Percentiles rank a stretch among this genome's conserved stretches.
phyloP scores from a whole-genome alignment of 2,329 filamentous ascomycete species.

The Annulohypoxylon truncatum region DNA sequence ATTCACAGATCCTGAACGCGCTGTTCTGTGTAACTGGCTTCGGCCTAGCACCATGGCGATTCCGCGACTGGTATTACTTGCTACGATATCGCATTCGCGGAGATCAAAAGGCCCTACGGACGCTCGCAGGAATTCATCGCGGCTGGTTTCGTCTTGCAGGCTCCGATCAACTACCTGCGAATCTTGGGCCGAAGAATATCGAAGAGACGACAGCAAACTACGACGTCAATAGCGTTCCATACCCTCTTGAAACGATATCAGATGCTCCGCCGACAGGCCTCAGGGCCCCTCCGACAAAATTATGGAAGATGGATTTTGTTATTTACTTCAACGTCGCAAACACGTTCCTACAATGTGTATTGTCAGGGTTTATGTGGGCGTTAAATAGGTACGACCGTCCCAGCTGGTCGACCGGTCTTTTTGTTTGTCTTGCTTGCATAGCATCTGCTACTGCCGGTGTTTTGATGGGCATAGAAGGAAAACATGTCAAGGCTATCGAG shows the following conservation, averaged over 20 bases:
- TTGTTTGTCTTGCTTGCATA: conserved; percentile 79
- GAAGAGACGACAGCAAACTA: conserved; percentile 54
- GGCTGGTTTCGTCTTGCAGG: conserved; percentile 80
- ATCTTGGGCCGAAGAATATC: conserved; percentile 65
- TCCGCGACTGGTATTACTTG: conserved; percentile 81
- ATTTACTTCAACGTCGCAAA: conserved; percentile 84
- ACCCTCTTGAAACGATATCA: conserved; percentile 72
- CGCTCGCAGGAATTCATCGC: conserved; percentile 78
- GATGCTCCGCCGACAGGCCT: conserved; percentile 76
- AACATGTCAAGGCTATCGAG: conserved; percentile 76
- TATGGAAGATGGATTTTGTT: conserved; percentile 84
- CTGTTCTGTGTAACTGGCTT: conserved; percentile 91
- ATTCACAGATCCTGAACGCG: conserved; percentile 84
- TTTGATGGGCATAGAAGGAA: conserved; percentile 78
- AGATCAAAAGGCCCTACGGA: conserved; percentile 68
- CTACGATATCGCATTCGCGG: conserved; percentile 70
- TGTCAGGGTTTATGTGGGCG: conserved; percentile 87
- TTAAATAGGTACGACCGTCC: conserved; percentile 79
- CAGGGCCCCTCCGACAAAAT: conserved; percentile 72
- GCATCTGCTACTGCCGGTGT: conserved; percentile 76
- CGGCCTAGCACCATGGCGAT: conserved; percentile 85
- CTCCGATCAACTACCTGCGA: conserved; percentile 67
- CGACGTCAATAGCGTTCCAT: conserved; percentile 65
- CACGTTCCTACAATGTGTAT: conserved; percentile 78
- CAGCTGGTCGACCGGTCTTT: conserved; percentile 81